Evolutionary conservation across 169 alveolate genomes (phyloP).

Genomic region (Eimeria necatrix): DNA sequence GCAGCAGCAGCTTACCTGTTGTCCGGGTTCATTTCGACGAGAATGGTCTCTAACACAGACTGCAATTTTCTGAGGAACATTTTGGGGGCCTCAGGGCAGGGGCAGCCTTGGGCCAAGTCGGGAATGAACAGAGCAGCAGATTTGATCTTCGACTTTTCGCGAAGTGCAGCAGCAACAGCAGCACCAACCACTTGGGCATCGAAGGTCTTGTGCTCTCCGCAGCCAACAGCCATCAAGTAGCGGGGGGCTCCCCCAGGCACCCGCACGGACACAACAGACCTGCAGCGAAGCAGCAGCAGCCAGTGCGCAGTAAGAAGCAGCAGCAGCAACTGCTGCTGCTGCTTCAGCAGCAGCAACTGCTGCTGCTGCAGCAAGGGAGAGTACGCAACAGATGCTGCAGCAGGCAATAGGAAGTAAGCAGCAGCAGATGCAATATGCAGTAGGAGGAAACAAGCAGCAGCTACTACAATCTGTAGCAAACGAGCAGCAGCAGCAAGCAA

Average conservation of each 20-base stretch:
- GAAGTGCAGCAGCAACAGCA: conserved; percentile 6
- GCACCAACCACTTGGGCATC: conserved; percentile 14
- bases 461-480: too few species aligned
- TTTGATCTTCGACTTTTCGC: background rate
- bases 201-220: background rate
- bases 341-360: background rate
- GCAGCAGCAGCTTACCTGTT: background rate
- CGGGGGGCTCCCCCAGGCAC: background rate
- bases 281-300: background rate
- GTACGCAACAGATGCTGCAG: background rate
- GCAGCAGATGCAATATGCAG: background rate
- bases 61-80: background rate
- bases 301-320: background rate
- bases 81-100: conserved; percentile 2
- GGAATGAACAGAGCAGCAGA: background rate
- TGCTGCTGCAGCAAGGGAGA: background rate
- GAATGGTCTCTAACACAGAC: background rate
- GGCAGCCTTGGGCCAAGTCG: background rate
- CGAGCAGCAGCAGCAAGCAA: too few species aligned
- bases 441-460: background rate
- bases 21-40: background rate
- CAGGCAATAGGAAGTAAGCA: background rate
- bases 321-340: background rate
- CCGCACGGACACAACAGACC: background rate
- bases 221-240: background rate